Evolutionary conservation across 345 rosid genomes (phyloP).

Genomic region (Salix brachista): DNA sequence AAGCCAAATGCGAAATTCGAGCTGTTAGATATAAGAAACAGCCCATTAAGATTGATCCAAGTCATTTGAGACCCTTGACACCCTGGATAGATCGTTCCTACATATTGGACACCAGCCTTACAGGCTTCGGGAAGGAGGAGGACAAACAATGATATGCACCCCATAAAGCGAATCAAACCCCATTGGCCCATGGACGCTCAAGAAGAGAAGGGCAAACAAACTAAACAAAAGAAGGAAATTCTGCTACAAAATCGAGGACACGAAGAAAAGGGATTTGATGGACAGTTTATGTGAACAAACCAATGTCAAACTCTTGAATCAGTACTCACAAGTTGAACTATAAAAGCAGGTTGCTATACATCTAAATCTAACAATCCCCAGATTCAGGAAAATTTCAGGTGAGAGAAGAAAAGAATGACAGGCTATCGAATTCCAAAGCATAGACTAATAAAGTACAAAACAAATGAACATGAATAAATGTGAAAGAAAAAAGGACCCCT

Average conservation of each 20-base stretch:
- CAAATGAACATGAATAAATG: neutral
- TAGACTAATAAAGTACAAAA: neutral
- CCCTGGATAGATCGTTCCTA: slow-evolving; percentile 41
- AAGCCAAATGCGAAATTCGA: slow-evolving; percentile 66
- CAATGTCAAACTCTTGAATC: neutral
- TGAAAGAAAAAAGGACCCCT: neutral
- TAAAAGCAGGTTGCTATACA: slow-evolving; percentile 7
- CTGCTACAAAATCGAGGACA: neutral
- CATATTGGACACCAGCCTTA: slow-evolving; percentile 31
- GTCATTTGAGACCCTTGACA: slow-evolving; percentile 69
- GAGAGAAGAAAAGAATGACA: neutral
- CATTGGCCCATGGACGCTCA: slow-evolving; percentile 33
- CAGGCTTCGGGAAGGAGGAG: slow-evolving; percentile 14
- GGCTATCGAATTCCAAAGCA: neutral
- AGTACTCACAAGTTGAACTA: neutral
- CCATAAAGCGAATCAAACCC: slow-evolving; percentile 13
- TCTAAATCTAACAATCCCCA: neutral
- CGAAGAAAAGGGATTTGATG: neutral
- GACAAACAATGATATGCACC: slow-evolving; percentile 28
- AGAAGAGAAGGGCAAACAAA: neutral
- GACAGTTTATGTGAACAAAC: neutral
- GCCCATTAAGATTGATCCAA: slow-evolving; percentile 53
- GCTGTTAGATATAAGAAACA: slow-evolving; percentile 64
- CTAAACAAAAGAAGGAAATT: neutral
- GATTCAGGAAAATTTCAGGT: neutral